Percentiles rank a stretch among this genome's conserved stretches.
These are phyloP conservation scores for Wickerhamomyces sp. DNA, from an alignment of 1,139 yeast species.

Conservation along the genomic window DNA sequence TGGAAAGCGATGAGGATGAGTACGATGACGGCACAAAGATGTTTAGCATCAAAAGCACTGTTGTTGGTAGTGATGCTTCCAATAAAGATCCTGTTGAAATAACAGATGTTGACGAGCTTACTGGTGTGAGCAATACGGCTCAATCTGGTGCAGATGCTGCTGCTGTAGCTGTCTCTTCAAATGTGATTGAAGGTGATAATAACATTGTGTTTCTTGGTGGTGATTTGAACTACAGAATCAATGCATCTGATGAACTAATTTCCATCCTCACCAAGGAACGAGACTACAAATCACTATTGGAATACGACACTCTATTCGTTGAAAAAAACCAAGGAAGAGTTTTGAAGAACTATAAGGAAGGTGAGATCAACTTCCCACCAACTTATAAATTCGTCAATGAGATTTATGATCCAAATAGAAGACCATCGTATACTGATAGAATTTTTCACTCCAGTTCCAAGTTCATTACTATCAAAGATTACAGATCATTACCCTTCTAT, in stretches of 20 bases:
- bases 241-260: constrained; percentile 36
- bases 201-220: constrained; percentile 54
- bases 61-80: background rate
- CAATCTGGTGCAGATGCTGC: background rate
- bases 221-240: constrained; percentile 68
- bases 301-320: constrained; percentile 48
- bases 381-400: constrained; percentile 58
- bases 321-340: constrained; percentile 51
- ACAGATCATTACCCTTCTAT: constrained; percentile 33
- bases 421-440: constrained; percentile 81
- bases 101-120: background rate
- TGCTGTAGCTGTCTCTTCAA: too few relatives aligned
- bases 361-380: constrained; percentile 61
- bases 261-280: constrained; percentile 37
- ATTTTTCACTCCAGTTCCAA: constrained; percentile 32
- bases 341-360: constrained; percentile 61
- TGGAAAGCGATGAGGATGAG: constrained; percentile 24
- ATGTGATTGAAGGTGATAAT: constrained; percentile 16
- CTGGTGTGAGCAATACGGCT: background rate
- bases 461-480: constrained; percentile 22
- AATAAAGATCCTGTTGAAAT: constrained; percentile 1
- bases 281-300: constrained; percentile 43
- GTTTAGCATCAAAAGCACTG: background rate
- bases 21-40: background rate
- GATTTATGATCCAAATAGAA: constrained; percentile 51